Percentiles rank a stretch among this genome's conserved stretches.
These are phyloP conservation scores for Dryadomyces quercivorus DNA, from an alignment of 2,329 filamentous ascomycete species.

Conservation along the genomic window DNA sequence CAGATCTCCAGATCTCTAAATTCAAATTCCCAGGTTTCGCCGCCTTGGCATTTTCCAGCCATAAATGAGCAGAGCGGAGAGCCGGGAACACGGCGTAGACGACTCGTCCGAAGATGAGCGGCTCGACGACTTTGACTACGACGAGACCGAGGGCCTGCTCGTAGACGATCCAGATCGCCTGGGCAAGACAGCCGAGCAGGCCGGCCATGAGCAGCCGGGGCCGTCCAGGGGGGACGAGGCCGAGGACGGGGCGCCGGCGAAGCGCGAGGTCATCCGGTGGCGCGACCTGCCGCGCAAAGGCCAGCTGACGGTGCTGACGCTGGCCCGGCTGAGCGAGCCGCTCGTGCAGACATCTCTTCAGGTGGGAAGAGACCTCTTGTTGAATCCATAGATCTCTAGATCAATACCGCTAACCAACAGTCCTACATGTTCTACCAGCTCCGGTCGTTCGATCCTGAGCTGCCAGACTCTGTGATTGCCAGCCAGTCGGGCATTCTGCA, in stretches of 20 bases:
- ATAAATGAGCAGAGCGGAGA: too few relatives aligned
- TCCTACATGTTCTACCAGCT: slow-evolving; percentile 84
- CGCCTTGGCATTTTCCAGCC: too few relatives aligned
- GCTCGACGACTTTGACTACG: not conserved
- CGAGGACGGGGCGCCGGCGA: not conserved
- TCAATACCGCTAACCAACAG: slow-evolving; percentile 21
- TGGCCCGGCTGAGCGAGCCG: slow-evolving; percentile 72
- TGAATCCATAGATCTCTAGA: too few relatives aligned
- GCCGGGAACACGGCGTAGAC: not conserved
- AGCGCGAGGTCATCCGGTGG: slow-evolving; percentile 43
- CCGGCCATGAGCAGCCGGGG: too few relatives aligned
- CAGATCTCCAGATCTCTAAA: too few relatives aligned
- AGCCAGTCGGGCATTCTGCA: slow-evolving; percentile 66
- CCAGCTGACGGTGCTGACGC: slow-evolving; percentile 64
- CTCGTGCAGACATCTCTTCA: slow-evolving; percentile 63
- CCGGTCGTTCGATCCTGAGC: slow-evolving; percentile 53
- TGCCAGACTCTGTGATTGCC: slow-evolving; percentile 54
- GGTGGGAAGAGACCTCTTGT: too few relatives aligned
- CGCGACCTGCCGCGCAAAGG: slow-evolving; percentile 60
- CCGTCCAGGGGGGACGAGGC: too few relatives aligned
- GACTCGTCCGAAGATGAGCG: not conserved
- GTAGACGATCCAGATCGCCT: not conserved
- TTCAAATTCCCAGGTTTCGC: too few relatives aligned
- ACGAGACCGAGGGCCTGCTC: not conserved
- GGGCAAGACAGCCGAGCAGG: not conserved